Conservation (phyloP, 208 protist genomes). For the Crithidia acanthocephali region DNA sequence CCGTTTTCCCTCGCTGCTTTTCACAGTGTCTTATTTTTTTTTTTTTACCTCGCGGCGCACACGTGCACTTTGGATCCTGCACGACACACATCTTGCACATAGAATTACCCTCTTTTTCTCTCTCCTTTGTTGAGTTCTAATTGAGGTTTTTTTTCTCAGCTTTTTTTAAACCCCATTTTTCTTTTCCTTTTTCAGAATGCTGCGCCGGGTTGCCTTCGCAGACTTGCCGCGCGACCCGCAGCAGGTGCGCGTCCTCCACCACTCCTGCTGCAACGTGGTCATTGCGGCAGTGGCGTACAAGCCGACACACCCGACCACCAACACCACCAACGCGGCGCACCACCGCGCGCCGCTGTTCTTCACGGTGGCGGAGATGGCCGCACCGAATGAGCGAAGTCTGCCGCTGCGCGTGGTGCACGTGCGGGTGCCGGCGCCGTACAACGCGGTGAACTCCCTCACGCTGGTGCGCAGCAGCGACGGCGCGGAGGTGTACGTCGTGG, state of each 20-base stretch:
- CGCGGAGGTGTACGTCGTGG: slow-evolving; percentile 50
- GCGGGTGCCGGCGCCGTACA: slow-evolving; percentile 30
- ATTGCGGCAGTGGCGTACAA: slow-evolving; percentile 38
- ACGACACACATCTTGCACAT: too few species aligned
- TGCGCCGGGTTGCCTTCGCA: slow-evolving; percentile 35
- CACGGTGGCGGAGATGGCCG: slow-evolving; percentile 37
- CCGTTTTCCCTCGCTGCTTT: too few species aligned
- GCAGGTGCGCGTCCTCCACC: slow-evolving; percentile 38
- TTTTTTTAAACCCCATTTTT: background rate
- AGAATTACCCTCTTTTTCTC: too few species aligned
- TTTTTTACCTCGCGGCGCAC: too few species aligned
- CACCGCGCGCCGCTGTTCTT: slow-evolving; percentile 28
- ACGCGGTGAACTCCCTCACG: slow-evolving; percentile 28
- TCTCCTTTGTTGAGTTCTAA: too few species aligned
- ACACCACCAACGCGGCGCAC: background rate
- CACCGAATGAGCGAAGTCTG: slow-evolving; percentile 31
- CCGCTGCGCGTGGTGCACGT: slow-evolving; percentile 42
- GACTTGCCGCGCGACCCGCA: slow-evolving; percentile 32
- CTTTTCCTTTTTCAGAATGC: slow-evolving; percentile 21
- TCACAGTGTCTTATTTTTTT: too few species aligned
- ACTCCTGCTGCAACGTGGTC: slow-evolving; percentile 35
- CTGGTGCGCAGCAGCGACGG: slow-evolving; percentile 42
- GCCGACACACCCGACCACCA: background rate
- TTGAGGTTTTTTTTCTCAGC: too few species aligned
- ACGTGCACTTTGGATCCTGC: too few species aligned